A percentile compares a stretch with the other conserved stretches of the same genome.
Evolutionary conservation across 1,139 yeast species (phyloP).

Genomic region (Spathaspora jeffriesii): DNA sequence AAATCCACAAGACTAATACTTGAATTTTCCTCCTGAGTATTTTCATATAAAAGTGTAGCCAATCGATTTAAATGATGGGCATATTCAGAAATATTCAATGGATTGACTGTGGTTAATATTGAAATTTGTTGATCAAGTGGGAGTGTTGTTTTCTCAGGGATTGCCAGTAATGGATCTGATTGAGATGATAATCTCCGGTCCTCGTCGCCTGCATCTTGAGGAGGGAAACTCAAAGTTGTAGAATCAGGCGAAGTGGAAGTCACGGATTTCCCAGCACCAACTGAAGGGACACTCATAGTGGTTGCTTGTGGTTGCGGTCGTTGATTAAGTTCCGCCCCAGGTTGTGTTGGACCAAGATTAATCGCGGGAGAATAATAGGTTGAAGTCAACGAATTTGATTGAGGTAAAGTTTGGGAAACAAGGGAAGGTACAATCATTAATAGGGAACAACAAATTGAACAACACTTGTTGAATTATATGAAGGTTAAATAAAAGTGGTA

Average conservation of each 20-base stretch:
- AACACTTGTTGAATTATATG: not conserved
- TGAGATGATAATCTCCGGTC: not conserved
- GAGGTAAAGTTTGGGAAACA: slow-evolving; percentile 4
- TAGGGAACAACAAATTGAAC: not conserved
- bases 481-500: not conserved
- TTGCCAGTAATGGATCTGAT: slow-evolving; percentile 1
- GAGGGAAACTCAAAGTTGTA: slow-evolving; percentile 3
- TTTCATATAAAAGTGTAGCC: slow-evolving; percentile 27
- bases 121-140: slow-evolving; percentile 28
- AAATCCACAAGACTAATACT: no score
- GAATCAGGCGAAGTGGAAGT: slow-evolving; percentile 2
- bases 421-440: slow-evolving; percentile 3
- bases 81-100: slow-evolving; percentile 35
- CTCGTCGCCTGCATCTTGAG: not conserved
- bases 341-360: not conserved
- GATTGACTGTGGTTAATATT: slow-evolving; percentile 28
- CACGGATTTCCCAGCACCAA: not conserved
- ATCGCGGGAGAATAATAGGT: not conserved
- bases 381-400: not conserved
- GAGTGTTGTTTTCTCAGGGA: slow-evolving; percentile 9
- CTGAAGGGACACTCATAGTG: not conserved
- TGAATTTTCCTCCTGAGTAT: slow-evolving; percentile 5
- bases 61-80: slow-evolving; percentile 38
- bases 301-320: slow-evolving; percentile 5
- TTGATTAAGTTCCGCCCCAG: not conserved